These are phyloP conservation scores for Xylaria digitata DNA, from an alignment of 2,329 filamentous ascomycete species.

Conservation along the genomic window DNA sequence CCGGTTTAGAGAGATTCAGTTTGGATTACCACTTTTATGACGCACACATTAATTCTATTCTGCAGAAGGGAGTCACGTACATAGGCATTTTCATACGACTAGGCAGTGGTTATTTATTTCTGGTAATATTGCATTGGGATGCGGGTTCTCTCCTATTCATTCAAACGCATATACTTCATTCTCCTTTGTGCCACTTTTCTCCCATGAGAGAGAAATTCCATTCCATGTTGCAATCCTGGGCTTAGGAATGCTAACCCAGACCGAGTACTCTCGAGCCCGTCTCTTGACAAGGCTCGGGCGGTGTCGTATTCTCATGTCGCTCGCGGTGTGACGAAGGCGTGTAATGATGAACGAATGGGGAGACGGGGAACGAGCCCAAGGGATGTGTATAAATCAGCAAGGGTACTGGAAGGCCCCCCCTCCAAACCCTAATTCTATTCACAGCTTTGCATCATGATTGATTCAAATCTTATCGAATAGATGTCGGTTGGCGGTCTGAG, in stretches of 20 bases:
- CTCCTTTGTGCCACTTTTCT: slow-evolving; percentile 38
- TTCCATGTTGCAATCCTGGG: slow-evolving; percentile 28
- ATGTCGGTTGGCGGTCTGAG: slow-evolving; percentile 23
- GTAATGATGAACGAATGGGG: slow-evolving; percentile 3
- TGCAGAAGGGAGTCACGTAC: slow-evolving; percentile 47
- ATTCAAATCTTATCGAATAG: slow-evolving; percentile 28
- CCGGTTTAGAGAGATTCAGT: slow-evolving; percentile 46
- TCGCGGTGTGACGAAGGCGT: not conserved
- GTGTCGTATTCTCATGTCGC: slow-evolving; percentile 5
- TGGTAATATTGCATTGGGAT: slow-evolving; percentile 63
- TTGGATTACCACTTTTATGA: slow-evolving; percentile 51
- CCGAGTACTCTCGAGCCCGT: slow-evolving; percentile 14
- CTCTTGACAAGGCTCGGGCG: slow-evolving; percentile 2
- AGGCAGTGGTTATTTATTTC: slow-evolving; percentile 53
- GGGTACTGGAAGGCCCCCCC: slow-evolving; percentile 3
- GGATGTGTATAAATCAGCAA: slow-evolving; percentile 31
- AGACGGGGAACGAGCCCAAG: slow-evolving; percentile 20
- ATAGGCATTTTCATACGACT: slow-evolving; percentile 50
- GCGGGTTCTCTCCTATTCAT: slow-evolving; percentile 48
- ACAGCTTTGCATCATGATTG: slow-evolving; percentile 26
- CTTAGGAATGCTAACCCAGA: slow-evolving; percentile 10
- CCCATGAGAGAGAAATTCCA: slow-evolving; percentile 5
- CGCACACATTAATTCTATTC: slow-evolving; percentile 51
- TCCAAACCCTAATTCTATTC: slow-evolving; percentile 7
- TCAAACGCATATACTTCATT: slow-evolving; percentile 47